Base-by-base conservation (phyloP, 257 asterid species). In the Plantago ovata region DNA sequence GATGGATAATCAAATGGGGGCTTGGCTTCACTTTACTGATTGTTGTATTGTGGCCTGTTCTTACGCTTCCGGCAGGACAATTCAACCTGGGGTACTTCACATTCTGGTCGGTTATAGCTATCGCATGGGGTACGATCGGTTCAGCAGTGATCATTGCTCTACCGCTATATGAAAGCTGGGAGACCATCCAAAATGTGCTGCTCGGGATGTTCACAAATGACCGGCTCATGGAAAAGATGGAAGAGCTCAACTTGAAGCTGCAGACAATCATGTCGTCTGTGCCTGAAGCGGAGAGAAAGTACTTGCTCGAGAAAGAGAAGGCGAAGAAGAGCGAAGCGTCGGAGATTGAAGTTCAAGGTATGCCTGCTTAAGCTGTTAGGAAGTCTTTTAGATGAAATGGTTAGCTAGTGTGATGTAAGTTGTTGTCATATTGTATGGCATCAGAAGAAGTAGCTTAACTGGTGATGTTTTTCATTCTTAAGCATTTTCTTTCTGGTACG, bases 1-100 rank as follows among this genome's bases (percentile, higher is more conserved):
- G 71, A 42, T 87, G 96, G 96, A 87, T 90, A 52, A 48, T 90
- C 53, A 87, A 79, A 77, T 84, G 98, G 98, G 98, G 96, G 7
- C 69, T 84, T 62, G 87, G 96, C 40, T 84, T 90, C 65, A 84
- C 96, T 18, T 0, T 78, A 16, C 67, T 83, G n/a, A 90, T 90
- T 62, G 84, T 65, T 39, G 67, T 90, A 10, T 20, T 87, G 8
- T 90, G 98, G 98, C 95, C 98, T 72, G 62, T 76, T 63, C 90
- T 90, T 24, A 83, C 95, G 38, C 95, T 90, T 61, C 98, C 96
- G 13, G 83, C 75, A 89, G 96, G 95, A 53, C 80, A 81, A 70
- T 90, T 90, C 79, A 87, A 62, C 72, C 69, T 71, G 62, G 98
- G 87, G 24, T 87, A 87, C 82, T 90, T 90, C 87, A 87, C 85